phyloP scores from a whole-genome alignment of 2,329 filamentous ascomycete genomes.

The Colletotrichum sidae region DNA sequence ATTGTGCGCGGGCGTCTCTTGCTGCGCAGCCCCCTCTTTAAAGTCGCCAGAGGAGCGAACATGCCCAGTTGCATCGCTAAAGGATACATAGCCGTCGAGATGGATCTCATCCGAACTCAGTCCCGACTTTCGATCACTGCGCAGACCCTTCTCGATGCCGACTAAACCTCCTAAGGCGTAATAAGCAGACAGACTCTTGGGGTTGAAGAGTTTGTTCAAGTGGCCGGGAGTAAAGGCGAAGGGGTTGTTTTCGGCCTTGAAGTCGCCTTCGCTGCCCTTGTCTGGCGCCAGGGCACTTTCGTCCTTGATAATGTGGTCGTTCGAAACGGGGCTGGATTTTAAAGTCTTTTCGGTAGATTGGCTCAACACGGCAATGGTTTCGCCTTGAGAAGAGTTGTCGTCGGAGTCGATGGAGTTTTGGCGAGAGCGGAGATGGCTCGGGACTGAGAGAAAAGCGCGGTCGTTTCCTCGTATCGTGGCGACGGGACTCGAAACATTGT shows the following conservation, averaged over 20 bases:
- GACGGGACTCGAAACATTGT: conserved; percentile 75
- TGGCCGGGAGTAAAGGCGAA: conserved; percentile 89
- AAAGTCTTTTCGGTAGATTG: conserved; percentile 59
- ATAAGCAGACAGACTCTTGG: conserved; percentile 87
- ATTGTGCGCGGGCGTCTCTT: conserved; percentile 9
- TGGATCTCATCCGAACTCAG: conserved; percentile 80
- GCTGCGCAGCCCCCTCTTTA: conserved; percentile 6
- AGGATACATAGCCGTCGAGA: conserved; percentile 74
- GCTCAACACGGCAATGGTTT: conserved; percentile 66
- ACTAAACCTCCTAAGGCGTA: conserved; percentile 81
- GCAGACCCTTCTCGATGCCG: conserved; percentile 83
- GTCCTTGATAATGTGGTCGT: conserved; percentile 71
- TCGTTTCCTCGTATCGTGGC: conserved; percentile 57
- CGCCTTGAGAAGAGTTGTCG: conserved; percentile 70
- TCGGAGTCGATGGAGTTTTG: conserved; percentile 79
- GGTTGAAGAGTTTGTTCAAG: conserved; percentile 88
- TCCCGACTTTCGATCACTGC: conserved; percentile 77
- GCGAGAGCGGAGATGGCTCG: conserved; percentile 68
- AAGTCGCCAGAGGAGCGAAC: conserved; percentile 35
- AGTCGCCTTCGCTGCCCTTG: conserved; percentile 80
- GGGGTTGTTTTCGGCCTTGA: conserved; percentile 80
- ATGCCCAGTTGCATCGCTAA: conserved; percentile 72
- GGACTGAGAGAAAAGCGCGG: conserved; percentile 73
- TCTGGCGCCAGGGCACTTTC: conserved; percentile 80
- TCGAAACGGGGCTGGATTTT: conserved; percentile 52